These are phyloP conservation scores for Rhododendron kiyosumense DNA, from an alignment of 148 eudicot genomes.

Conservation along the genomic window DNA sequence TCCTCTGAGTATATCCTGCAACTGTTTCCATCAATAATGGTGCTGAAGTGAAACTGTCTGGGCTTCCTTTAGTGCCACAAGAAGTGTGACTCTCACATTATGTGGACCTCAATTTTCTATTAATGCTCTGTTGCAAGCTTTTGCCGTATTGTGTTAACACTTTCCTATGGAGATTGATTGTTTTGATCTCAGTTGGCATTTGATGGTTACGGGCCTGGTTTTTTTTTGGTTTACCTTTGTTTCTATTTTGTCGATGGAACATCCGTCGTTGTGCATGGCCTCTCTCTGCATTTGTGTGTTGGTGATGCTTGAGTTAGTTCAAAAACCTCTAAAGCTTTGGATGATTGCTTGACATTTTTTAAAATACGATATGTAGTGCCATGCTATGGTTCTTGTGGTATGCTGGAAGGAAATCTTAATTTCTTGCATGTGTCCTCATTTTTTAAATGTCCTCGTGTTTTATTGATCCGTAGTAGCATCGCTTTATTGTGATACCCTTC, in stretches of 20 bases:
- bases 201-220: neutral
- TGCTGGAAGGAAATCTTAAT: no score
- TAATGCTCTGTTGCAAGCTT: neutral
- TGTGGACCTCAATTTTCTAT: neutral
- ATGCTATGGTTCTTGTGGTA: no score
- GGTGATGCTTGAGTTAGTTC: no score
- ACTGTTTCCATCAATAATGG: slow-evolving; percentile 25
- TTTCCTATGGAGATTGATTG: neutral
- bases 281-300: no score
- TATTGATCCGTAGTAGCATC: no score
- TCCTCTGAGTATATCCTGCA: slow-evolving; percentile 29
- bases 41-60: slow-evolving; percentile 2
- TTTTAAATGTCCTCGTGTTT: neutral
- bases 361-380: no score
- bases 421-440: no score
- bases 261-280: no score
- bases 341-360: no score
- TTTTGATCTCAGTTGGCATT: neutral
- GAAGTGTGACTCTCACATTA: neutral
- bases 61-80: neutral
- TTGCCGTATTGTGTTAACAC: neutral
- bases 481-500: no score
- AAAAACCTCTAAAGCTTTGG: no score
- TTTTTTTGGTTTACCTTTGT: neutral
- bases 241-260: no score